Conservation (phyloP, 164 flowering plant genomes). For the Berberis vulgaris region DNA sequence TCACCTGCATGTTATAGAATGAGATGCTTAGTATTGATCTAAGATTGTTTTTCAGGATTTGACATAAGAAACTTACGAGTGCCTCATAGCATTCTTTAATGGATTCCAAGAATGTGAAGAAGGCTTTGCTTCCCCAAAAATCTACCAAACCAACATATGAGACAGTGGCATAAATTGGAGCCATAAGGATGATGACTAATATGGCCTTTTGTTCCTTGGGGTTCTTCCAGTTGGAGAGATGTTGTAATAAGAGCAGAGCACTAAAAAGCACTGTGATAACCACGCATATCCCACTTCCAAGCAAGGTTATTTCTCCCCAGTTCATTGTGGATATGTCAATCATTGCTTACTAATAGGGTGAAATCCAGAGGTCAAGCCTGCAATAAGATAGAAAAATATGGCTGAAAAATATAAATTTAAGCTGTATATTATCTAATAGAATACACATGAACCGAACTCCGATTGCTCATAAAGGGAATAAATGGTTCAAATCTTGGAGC, state of each 20-base stretch:
- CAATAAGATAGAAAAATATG: neutral
- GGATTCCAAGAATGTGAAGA: conserved; percentile 77
- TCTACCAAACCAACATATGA: conserved; percentile 80
- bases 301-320: conserved; percentile 43
- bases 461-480: too few relatives aligned
- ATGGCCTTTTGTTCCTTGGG: conserved; percentile 97
- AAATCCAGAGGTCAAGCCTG: neutral
- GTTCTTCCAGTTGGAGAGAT: conserved; percentile 89
- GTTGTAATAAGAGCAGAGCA: conserved; percentile 67
- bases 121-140: conserved; percentile 67
- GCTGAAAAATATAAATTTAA: too few relatives aligned
- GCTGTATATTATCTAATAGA: too few relatives aligned
- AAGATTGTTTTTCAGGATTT: neutral
- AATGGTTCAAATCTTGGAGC: too few relatives aligned
- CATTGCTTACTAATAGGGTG: neutral
- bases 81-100: conserved; percentile 95
- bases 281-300: conserved; percentile 47
- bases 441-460: too few relatives aligned
- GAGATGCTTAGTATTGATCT: conserved; percentile 60
- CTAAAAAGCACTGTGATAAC: conserved; percentile 70
- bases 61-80: conserved; percentile 36
- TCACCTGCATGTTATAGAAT: conserved; percentile 45
- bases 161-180: conserved; percentile 68
- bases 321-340: conserved; percentile 44
- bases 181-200: conserved; percentile 75